A percentile compares a stretch with the other conserved stretches of the same genome.
Conservation (phyloP, 2,329 filamentous ascomycete species). For the Apiospora malaysiana region DNA sequence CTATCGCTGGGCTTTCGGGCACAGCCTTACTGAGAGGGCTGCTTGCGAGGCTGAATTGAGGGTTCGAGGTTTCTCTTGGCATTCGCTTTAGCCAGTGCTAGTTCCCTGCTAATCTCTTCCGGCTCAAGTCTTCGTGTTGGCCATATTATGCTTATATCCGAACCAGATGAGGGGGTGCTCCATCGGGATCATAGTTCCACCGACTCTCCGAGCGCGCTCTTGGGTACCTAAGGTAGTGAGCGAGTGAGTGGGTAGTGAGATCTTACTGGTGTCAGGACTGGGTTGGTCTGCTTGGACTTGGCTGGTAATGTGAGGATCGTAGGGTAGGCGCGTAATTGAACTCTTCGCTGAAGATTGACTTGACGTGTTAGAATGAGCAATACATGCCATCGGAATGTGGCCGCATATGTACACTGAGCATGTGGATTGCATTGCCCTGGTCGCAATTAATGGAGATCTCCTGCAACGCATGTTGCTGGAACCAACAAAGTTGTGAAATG, state of each 20-base stretch:
- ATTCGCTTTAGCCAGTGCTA: constrained; percentile 14
- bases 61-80: constrained; percentile 18
- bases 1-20: constrained; percentile 4
- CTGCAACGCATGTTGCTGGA: constrained; percentile 4
- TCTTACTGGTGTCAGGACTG: too few species aligned
- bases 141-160: constrained; percentile 16
- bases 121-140: constrained; percentile 1
- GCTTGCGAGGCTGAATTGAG: constrained; percentile 20
- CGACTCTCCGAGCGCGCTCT: background rate
- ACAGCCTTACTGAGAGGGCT: constrained; percentile 23
- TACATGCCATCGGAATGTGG: background rate
- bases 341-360: background rate
- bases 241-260: too few species aligned
- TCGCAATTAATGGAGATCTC: background rate
- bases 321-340: background rate
- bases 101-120: constrained; percentile 11
- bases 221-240: too few species aligned
- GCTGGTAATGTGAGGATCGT: background rate
- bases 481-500: constrained; percentile 1
- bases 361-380: background rate
- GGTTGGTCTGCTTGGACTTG: background rate
- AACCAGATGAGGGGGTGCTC: constrained; percentile 3
- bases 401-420: background rate
- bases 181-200: constrained; percentile 12
- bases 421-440: constrained; percentile 16